Conservation (phyloP, 352 stramenopile genomes). For the Plasmopara halstedii region DNA sequence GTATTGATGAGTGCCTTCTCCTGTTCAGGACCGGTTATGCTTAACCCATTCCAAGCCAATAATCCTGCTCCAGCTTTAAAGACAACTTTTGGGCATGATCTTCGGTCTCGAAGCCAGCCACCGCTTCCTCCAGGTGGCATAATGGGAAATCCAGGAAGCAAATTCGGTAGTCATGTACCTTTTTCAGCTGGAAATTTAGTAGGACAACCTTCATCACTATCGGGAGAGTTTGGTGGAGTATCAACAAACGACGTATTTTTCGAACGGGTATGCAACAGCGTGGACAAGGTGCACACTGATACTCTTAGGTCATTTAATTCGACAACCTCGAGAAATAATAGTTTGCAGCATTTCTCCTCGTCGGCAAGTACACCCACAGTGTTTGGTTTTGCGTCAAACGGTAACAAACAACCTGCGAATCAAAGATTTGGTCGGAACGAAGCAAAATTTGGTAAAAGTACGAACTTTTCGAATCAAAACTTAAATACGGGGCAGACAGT, state of each 20-base stretch:
- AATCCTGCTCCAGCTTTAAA: slow-evolving; percentile 1
- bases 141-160: slow-evolving; percentile 5
- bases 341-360: background rate
- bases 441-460: slow-evolving; percentile 9
- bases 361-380: slow-evolving; percentile 7
- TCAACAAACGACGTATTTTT: slow-evolving; percentile 16
- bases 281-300: slow-evolving; percentile 7
- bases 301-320: slow-evolving; percentile 12
- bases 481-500: slow-evolving; percentile 11
- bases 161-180: slow-evolving; percentile 15
- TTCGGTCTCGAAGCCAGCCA: slow-evolving; percentile 17
- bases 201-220: slow-evolving; percentile 3
- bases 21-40: slow-evolving; percentile 22
- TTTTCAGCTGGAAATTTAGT: slow-evolving; percentile 17
- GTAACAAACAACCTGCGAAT: background rate
- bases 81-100: slow-evolving; percentile 34
- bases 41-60: slow-evolving; percentile 28
- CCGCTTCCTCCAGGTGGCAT: slow-evolving; percentile 20
- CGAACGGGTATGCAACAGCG: slow-evolving; percentile 13
- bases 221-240: slow-evolving; percentile 8
- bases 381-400: slow-evolving; percentile 20
- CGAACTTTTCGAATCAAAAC: slow-evolving; percentile 4
- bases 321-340: slow-evolving; percentile 12
- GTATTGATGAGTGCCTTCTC: slow-evolving; percentile 31
- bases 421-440: slow-evolving; percentile 7